Evolutionary conservation across 495 filamentous ascomycete genomes (phyloP).

Genomic region (Durotheca rogersii): DNA sequence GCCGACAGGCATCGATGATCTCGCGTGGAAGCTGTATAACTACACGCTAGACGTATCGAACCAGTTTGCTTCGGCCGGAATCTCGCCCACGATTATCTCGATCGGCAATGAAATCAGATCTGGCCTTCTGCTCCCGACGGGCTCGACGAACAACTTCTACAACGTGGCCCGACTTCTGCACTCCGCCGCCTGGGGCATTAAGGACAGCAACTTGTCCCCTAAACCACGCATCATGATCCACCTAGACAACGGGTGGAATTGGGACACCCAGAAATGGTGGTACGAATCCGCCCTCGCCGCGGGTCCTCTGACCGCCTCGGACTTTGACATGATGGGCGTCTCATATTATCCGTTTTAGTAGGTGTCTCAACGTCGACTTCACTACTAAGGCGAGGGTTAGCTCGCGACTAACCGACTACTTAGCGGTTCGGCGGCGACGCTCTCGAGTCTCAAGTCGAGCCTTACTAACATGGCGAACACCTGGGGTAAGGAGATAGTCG

Average conservation of each 20-base stretch:
- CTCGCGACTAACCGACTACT: not conserved
- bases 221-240: constrained; percentile 68
- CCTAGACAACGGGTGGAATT: constrained; percentile 70
- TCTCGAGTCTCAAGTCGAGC: constrained; percentile 55
- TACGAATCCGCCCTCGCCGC: constrained; percentile 57
- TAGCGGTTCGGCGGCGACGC: constrained; percentile 51
- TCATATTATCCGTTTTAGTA: constrained; percentile 70
- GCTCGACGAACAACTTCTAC: constrained; percentile 44
- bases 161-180: constrained; percentile 64
- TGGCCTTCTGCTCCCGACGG: constrained; percentile 66
- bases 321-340: constrained; percentile 70
- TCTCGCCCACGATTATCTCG: constrained; percentile 62
- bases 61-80: constrained; percentile 53
- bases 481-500: constrained; percentile 61
- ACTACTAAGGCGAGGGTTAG: not conserved
- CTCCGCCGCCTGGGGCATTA: constrained; percentile 62
- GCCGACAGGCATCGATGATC: constrained; percentile 58
- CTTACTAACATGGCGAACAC: constrained; percentile 58
- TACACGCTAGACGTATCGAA: constrained; percentile 64
- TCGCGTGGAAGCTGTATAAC: constrained; percentile 63
- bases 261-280: constrained; percentile 62
- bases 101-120: constrained; percentile 70
- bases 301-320: constrained; percentile 52
- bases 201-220: constrained; percentile 56
- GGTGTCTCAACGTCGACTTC: not conserved